phyloP scores from a whole-genome alignment of 2,329 filamentous ascomycete species.

The Paraconiothyrium brasiliense region DNA sequence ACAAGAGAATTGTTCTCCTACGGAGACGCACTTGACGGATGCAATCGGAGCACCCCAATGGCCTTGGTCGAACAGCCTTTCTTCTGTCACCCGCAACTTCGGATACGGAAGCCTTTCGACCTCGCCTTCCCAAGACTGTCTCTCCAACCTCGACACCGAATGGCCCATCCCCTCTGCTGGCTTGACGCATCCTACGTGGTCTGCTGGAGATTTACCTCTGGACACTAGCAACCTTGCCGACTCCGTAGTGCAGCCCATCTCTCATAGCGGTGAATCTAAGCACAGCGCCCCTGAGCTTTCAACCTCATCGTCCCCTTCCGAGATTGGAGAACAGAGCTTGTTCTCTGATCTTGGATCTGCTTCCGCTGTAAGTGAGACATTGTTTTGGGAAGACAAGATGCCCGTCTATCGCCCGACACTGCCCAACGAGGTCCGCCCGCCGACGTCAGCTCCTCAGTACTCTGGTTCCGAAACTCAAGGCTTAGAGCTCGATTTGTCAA shows the following conservation, averaged over 20 bases:
- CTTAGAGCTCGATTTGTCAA: constrained; percentile 43
- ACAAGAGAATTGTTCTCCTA: constrained; percentile 45
- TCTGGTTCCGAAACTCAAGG: constrained; percentile 34
- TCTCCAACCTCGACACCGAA: constrained; percentile 46
- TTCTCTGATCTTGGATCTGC: constrained; percentile 47
- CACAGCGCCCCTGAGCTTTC: constrained; percentile 51
- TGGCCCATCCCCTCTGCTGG: constrained; percentile 48
- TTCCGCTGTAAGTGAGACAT: constrained; percentile 42
- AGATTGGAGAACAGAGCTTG: constrained; percentile 47
- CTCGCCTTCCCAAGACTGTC: constrained; percentile 50
- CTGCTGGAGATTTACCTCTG: constrained; percentile 52
- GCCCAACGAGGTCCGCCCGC: constrained; percentile 35
- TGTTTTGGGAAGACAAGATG: constrained; percentile 49
- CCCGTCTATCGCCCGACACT: constrained; percentile 44
- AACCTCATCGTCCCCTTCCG: constrained; percentile 53
- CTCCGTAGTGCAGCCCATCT: constrained; percentile 48
- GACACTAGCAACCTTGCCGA: constrained; percentile 50
- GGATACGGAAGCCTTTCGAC: constrained; percentile 49
- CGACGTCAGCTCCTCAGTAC: constrained; percentile 34
- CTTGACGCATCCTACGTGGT: constrained; percentile 47
- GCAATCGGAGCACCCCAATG: constrained; percentile 43
- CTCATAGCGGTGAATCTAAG: constrained; percentile 53
- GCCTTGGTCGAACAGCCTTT: constrained; percentile 43
- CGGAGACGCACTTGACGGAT: constrained; percentile 45
- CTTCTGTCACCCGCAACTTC: constrained; percentile 42